These are phyloP conservation scores for Trichoderma aggressivum DNA, from an alignment of 2,329 filamentous ascomycete species.

Conservation along the genomic window DNA sequence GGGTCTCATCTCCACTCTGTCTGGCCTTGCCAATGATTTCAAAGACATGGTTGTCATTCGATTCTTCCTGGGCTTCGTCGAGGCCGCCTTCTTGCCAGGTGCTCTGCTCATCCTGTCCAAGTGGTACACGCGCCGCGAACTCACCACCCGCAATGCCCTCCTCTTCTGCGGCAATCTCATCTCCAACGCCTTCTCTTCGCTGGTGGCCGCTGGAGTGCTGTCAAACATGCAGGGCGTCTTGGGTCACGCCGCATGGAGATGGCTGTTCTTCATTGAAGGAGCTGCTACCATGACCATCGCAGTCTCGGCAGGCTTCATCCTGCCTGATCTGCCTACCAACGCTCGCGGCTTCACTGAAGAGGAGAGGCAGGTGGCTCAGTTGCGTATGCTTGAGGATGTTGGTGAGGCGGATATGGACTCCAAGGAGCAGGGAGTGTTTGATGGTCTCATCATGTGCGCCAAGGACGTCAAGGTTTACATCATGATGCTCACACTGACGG, in stretches of 20 bases:
- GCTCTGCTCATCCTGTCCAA: conserved; percentile 61
- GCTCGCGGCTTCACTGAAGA: conserved; percentile 57
- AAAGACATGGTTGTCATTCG: conserved; percentile 52
- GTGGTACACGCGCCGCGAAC: conserved; percentile 62
- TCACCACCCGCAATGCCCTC: conserved; percentile 53
- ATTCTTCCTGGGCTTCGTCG: conserved; percentile 60
- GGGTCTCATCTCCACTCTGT: conserved; percentile 58
- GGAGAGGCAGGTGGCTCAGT: conserved; percentile 53
- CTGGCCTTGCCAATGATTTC: conserved; percentile 51
- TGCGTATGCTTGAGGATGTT: conserved; percentile 56
- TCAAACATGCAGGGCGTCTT: conserved; percentile 55
- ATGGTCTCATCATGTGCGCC: conserved; percentile 55
- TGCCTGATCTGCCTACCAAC: conserved; percentile 55
- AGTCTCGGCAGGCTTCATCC: conserved; percentile 44
- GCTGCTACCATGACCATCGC: conserved; percentile 49
- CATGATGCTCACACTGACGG: conserved; percentile 60
- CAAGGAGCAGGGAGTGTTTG: conserved; percentile 47
- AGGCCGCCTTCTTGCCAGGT: conserved; percentile 63
- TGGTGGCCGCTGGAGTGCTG: conserved; percentile 57
- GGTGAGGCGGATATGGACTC: conserved; percentile 54
- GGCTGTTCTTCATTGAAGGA: conserved; percentile 61
- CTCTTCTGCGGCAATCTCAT: conserved; percentile 59
- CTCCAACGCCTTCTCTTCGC: conserved; percentile 57
- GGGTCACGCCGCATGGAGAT: conserved; percentile 57
- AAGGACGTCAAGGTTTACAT: conserved; percentile 61